phyloP scores from a whole-genome alignment of 768 basidiomycete genomes.

The Russula griseocarnosa region DNA sequence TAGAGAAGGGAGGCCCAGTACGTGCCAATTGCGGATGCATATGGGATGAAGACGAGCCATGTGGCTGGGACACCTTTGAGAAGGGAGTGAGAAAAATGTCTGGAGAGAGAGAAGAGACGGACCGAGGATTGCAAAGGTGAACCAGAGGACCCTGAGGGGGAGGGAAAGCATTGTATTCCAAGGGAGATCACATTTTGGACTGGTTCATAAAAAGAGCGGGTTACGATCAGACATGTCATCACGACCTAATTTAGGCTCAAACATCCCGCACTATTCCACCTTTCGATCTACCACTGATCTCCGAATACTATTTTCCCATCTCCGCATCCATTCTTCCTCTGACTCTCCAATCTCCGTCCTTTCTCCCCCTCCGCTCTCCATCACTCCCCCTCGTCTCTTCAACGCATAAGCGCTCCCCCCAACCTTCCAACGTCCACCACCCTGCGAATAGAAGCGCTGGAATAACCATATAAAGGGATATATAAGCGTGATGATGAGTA shows the following conservation, averaged over 20 bases:
- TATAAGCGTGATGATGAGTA: slow-evolving; percentile 64
- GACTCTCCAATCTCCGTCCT: slow-evolving; percentile 47
- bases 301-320: slow-evolving; percentile 68
- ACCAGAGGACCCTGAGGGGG: slow-evolving; percentile 27
- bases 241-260: slow-evolving; percentile 21
- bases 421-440: slow-evolving; percentile 73
- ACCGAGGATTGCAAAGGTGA: slow-evolving; percentile 22
- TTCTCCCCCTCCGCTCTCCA: slow-evolving; percentile 22
- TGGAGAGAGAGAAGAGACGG: neutral
- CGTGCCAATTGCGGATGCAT: slow-evolving; percentile 42
- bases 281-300: slow-evolving; percentile 45
- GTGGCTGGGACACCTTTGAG: slow-evolving; percentile 21
- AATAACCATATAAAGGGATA: slow-evolving; percentile 82
- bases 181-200: neutral
- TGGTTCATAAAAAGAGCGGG: neutral
- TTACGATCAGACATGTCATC: neutral
- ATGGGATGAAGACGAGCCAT: slow-evolving; percentile 46
- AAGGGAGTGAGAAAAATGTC: neutral
- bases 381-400: slow-evolving; percentile 39
- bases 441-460: slow-evolving; percentile 58
- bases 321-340: slow-evolving; percentile 77
- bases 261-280: slow-evolving; percentile 24
- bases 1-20: slow-evolving; percentile 51
- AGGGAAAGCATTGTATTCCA: slow-evolving; percentile 15
- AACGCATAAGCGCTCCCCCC: slow-evolving; percentile 75